phyloP scores from a whole-genome alignment of 2,329 filamentous ascomycete genomes.

The Trichoderma arundinaceum region DNA sequence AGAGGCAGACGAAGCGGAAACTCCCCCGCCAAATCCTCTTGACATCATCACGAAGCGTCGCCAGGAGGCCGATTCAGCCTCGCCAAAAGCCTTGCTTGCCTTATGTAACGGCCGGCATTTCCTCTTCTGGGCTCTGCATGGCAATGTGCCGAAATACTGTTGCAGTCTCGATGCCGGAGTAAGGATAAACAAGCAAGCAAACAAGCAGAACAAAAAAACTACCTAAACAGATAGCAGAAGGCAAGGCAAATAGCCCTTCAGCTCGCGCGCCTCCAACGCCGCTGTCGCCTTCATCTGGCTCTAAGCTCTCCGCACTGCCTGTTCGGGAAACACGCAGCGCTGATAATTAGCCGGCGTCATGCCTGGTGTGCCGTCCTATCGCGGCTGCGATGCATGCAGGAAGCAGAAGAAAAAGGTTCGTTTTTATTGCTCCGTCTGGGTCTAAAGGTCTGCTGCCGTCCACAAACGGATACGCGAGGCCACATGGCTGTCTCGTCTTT shows the following conservation, averaged over 20 bases:
- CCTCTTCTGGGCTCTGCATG: too few relatives aligned
- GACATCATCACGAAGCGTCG: constrained; percentile 22
- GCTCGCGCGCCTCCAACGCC: too few relatives aligned
- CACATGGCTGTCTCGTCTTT: neutral
- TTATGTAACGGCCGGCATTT: too few relatives aligned
- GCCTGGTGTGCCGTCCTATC: constrained; percentile 58
- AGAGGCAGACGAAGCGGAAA: neutral
- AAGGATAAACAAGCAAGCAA: too few relatives aligned
- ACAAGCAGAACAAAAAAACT: too few relatives aligned
- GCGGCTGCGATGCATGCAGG: constrained; percentile 57
- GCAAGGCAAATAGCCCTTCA: too few relatives aligned
- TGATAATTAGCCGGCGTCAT: constrained; percentile 40
- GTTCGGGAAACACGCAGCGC: constrained; percentile 23
- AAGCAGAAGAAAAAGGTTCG: constrained; percentile 60
- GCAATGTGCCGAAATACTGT: too few relatives aligned
- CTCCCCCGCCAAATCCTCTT: neutral
- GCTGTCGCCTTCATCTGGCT: neutral
- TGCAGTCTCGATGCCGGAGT: too few relatives aligned
- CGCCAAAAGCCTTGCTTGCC: neutral
- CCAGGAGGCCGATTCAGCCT: constrained; percentile 7
- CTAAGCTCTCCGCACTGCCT: neutral
- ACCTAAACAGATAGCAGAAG: too few relatives aligned
- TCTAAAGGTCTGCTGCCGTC: neutral
- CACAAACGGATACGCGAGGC: neutral
- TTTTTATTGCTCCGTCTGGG: neutral